Base-by-base conservation (phyloP, 2,329 filamentous ascomycete species). In the Pleoardoris graminearum region DNA sequence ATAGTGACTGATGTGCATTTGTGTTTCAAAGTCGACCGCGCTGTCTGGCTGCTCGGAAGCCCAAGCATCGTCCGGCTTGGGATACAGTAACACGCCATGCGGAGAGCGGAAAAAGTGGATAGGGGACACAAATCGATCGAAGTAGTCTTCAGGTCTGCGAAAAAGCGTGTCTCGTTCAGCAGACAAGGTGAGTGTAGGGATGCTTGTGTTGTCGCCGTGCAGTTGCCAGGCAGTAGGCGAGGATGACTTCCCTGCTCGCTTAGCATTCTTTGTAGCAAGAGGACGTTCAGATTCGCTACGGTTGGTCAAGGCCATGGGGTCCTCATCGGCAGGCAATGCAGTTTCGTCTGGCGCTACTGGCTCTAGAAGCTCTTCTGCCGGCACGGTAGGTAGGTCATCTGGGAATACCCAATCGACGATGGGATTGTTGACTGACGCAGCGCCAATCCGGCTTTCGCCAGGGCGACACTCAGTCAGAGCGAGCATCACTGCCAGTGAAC, bases 91-190 rank as follows among this genome's bases (percentile, higher is more conserved):
- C 17, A 68, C 58, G 12, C 60, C 66, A 32, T 67, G 65, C 5
- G 78, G 69, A 1, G 78, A 78, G 43, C 79, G 77, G 54, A 82
- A 80, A 66, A 80, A 80, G 37, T 79, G 72, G 3, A 77, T 68
- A 3, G 79, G 78, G 5, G 77, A 80, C 1, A 77, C 77, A 57
- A 81, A 81, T 3, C 76, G 74, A 58, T 81, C 79, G 50, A 79
- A 79, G 52, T 73, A 79, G 46, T 76, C 63, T 35, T 75, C 73
- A 10, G 74, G 68, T 38, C 69, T 74, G 8, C 62, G 58, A 59
- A 82, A 82, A 1, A 79, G 57, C 1, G 60, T 44, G 14, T 69
- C 61, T 44, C 78, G 68, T 21, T 74, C 63, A 16, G 58, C 59
- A 16, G 68, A 60, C 10, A 78, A 55, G 7, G 61, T 63, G 23